Base-by-base conservation (phyloP, 2,329 filamentous ascomycete species). In the Pleomassaria siparia region DNA sequence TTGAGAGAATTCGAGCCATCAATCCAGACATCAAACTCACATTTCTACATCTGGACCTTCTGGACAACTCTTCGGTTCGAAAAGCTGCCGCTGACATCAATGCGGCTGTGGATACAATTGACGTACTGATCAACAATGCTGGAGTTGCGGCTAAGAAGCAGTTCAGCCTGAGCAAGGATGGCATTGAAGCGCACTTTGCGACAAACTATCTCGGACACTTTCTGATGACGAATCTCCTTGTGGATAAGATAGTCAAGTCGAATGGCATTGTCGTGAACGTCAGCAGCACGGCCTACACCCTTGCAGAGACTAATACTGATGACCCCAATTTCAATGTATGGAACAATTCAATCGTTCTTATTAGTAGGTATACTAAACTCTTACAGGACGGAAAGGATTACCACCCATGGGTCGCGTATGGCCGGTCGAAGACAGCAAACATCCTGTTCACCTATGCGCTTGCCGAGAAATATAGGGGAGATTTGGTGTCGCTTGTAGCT, bases 131-230 rank as follows among this genome's bases (percentile, higher is more conserved):
- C 49, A 67, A 71, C 54, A 77, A 77, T 43, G 75, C 75, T 1
- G 75, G 69, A 18, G 71, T 66, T 62, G 60, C 60, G 2, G 51
- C 45, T 5, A 56, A 41, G 18, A 53, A 47, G 3, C 60, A 56
- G 5, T 52, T 58, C 0, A 76, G 75, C 0, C 54, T 59, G 21
- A 73, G 78, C 36, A 51, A 59, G 16, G 67, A 75, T 15, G 74
- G 72, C n/a, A 74, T 75, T 47, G 76, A 79, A 57, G 64, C 71
- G 8, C 74, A 78, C 43, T 74, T 79, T 40, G 76, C 72, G 15
- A 71, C 67, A 3, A 77, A 78, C 47, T 73, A 78, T 51, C 59
- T 78, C 28, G 76, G 74, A 3, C 76, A 76, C 51, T 74, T 75
- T 6, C 61, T 78, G 0, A 54, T 79, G 8, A 76, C 70, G 5